These are phyloP conservation scores for Limtongia smithiae DNA, from an alignment of 805 yeast genomes.

Conservation along the genomic window DNA sequence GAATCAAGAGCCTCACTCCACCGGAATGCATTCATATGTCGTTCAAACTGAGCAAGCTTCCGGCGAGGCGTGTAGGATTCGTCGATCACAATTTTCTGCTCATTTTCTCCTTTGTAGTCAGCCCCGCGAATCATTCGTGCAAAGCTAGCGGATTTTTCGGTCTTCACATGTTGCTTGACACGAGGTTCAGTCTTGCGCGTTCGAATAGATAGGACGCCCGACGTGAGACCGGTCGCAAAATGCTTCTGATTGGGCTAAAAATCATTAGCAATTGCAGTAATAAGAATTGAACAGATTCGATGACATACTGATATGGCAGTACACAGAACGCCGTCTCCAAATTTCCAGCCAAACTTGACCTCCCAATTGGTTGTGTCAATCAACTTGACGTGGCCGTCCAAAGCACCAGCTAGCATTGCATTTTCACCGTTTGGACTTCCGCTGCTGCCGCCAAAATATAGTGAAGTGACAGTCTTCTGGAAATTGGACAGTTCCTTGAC, in stretches of 20 bases:
- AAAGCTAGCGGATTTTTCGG: constrained; percentile 51
- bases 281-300: background rate
- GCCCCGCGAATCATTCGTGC: constrained; percentile 85
- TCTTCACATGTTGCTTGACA: constrained; percentile 48
- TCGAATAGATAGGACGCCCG: constrained; percentile 84
- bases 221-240: constrained; percentile 84
- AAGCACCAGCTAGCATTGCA: constrained; percentile 87
- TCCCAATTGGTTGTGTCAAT: constrained; percentile 75
- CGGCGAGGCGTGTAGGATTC: constrained; percentile 41
- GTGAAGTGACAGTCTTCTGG: constrained; percentile 69
- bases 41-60: constrained; percentile 77
- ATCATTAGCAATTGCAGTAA: background rate
- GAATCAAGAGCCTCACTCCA: constrained; percentile 92
- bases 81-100: constrained; percentile 50
- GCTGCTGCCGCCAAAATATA: constrained; percentile 19
- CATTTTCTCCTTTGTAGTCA: constrained; percentile 86
- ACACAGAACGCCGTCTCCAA: constrained; percentile 85
- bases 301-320: constrained; percentile 50
- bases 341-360: constrained; percentile 96
- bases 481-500: constrained; percentile 76
- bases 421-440: constrained; percentile 41
- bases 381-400: constrained; percentile 96
- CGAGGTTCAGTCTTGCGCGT: constrained; percentile 73
- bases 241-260: constrained; percentile 82
- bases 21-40: constrained; percentile 76